Conservation (phyloP, 495 filamentous ascomycete species). For the Xylaria scruposa region DNA sequence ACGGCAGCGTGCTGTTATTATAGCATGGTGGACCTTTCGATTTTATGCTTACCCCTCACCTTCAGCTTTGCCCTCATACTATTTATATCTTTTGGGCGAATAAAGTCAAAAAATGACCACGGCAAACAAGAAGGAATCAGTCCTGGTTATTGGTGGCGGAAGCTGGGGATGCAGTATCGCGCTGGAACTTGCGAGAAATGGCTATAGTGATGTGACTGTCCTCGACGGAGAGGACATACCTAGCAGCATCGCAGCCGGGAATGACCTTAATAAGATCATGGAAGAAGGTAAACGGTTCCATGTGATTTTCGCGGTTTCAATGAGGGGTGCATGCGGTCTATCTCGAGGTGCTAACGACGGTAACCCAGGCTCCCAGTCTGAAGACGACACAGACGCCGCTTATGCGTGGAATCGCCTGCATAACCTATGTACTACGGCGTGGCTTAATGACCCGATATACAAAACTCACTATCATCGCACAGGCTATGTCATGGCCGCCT, state of each 20-base stretch:
- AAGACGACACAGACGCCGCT: constrained; percentile 36
- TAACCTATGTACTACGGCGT: constrained; percentile 49
- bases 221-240: constrained; percentile 54
- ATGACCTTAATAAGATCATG: constrained; percentile 65
- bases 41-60: neutral
- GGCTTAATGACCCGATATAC: constrained; percentile 57
- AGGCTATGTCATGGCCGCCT: constrained; percentile 53
- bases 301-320: neutral
- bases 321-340: neutral
- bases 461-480: constrained; percentile 57
- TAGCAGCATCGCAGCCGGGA: constrained; percentile 57
- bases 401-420: constrained; percentile 48
- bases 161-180: constrained; percentile 62
- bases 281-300: constrained; percentile 50
- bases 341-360: constrained; percentile 19
- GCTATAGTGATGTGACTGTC: constrained; percentile 55
- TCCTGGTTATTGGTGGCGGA: constrained; percentile 52
- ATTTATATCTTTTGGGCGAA: neutral
- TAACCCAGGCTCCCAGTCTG: constrained; percentile 27
- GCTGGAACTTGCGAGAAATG: constrained; percentile 57
- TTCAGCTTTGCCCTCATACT: neutral
- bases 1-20: neutral
- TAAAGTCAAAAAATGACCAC: neutral
- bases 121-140: constrained; percentile 14
- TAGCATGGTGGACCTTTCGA: neutral